Percentiles rank a stretch among this genome's conserved stretches.
phyloP scores from a whole-genome alignment of 495 filamentous ascomycete species.

The Apodospora peruviana region DNA sequence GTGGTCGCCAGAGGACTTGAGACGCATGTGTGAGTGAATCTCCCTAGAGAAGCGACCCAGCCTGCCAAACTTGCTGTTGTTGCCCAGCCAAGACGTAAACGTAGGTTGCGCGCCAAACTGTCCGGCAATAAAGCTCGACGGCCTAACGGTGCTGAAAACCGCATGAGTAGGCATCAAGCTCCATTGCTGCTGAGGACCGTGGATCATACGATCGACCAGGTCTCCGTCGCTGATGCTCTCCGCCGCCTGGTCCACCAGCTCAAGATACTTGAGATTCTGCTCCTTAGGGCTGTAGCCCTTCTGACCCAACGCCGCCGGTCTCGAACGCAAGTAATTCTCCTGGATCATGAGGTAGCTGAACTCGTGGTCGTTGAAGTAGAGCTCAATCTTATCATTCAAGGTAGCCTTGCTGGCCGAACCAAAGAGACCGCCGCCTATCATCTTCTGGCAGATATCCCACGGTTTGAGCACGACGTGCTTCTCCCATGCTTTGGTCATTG shows the following conservation, averaged over 20 bases:
- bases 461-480: constrained; percentile 94
- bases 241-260: constrained; percentile 80
- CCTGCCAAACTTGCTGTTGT: constrained; percentile 89
- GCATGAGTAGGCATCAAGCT: constrained; percentile 95
- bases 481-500: constrained; percentile 97
- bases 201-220: constrained; percentile 95
- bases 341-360: constrained; percentile 96
- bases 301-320: constrained; percentile 55
- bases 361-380: constrained; percentile 99
- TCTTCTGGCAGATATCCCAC: constrained; percentile 94
- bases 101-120: constrained; percentile 51
- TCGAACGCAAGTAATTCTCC: constrained; percentile 89
- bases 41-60: constrained; percentile 82
- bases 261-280: constrained; percentile 69
- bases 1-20: constrained; percentile 85
- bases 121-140: constrained; percentile 85
- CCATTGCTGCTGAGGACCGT: constrained; percentile 97
- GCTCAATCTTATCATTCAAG: constrained; percentile 93
- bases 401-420: constrained; percentile 71
- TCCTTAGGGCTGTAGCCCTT: constrained; percentile 54
- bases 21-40: constrained; percentile 94
- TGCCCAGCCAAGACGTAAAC: constrained; percentile 90
- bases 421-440: constrained; percentile 85
- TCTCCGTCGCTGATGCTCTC: constrained; percentile 97
- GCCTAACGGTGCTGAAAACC: constrained; percentile 90